phyloP scores from a whole-genome alignment of 768 basidiomycete species.

The Leccinum rimulosum region DNA sequence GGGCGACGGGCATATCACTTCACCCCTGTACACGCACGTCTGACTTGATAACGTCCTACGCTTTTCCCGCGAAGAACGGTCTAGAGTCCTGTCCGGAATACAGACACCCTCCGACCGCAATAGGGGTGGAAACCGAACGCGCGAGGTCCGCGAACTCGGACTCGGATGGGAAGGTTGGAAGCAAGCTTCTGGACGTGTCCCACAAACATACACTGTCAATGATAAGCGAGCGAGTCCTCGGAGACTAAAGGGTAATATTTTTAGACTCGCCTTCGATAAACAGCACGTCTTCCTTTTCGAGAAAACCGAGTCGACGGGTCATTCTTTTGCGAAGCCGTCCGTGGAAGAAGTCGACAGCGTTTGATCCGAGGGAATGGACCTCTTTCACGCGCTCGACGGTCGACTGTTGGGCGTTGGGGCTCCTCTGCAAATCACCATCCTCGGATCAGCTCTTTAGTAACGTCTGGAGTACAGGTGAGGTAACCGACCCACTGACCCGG shows the following conservation, averaged over 20 bases:
- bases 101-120: conserved; percentile 63
- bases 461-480: not conserved
- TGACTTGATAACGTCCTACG: conserved; percentile 66
- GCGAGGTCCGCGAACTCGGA: conserved; percentile 63
- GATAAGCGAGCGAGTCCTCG: not conserved
- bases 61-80: conserved; percentile 61
- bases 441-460: conserved; percentile 4
- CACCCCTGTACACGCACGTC: conserved; percentile 42
- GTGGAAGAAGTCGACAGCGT: conserved; percentile 64
- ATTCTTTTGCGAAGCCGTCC: conserved; percentile 67
- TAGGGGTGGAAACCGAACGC: conserved; percentile 53
- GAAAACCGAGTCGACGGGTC: conserved; percentile 62
- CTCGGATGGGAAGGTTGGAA: conserved; percentile 59
- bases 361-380: conserved; percentile 51
- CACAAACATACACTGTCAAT: not conserved
- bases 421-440: conserved; percentile 30
- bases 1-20: not conserved
- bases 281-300: conserved; percentile 58
- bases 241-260: not conserved
- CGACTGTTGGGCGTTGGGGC: conserved; percentile 37
- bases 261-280: conserved; percentile 52
- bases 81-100: conserved; percentile 62
- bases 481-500: conserved; percentile 27
- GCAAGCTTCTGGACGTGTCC: conserved; percentile 44
- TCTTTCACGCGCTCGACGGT: conserved; percentile 52